Conservation (phyloP, 208 protist species). For the Acanthamoeba culbertsoni region DNA sequence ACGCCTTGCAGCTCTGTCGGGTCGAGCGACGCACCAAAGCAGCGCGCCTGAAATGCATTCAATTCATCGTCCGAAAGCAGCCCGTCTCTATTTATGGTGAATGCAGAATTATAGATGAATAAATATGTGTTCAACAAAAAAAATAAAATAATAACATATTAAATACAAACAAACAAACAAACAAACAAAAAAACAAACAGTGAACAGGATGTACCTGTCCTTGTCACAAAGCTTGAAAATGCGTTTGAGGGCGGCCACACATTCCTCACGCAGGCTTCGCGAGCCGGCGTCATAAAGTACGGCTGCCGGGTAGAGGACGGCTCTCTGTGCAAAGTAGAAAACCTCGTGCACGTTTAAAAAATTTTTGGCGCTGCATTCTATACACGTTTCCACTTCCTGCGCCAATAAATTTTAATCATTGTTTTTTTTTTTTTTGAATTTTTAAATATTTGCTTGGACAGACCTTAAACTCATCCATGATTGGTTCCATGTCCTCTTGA, state of each 20-base stretch:
- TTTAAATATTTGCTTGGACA: neutral
- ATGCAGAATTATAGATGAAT: too few relatives aligned
- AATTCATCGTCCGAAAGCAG: conserved; percentile 48
- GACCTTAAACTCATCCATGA: conserved; percentile 64
- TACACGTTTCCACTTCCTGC: conserved; percentile 61
- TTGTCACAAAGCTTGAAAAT: conserved; percentile 60
- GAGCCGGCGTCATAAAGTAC: conserved; percentile 20
- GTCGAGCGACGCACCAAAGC: conserved; percentile 38
- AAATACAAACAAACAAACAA: too few relatives aligned
- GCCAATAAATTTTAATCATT: neutral
- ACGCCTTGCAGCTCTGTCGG: conserved; percentile 45
- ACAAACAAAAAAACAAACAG: too few relatives aligned
- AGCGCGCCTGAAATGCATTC: conserved; percentile 47
- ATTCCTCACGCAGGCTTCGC: conserved; percentile 25
- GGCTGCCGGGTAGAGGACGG: conserved; percentile 52
- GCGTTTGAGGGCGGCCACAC: conserved; percentile 50
- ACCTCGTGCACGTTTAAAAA: conserved; percentile 56
- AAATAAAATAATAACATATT: too few relatives aligned
- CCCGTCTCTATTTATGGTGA: neutral
- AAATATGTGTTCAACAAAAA: too few relatives aligned
- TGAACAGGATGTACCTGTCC: conserved; percentile 30
- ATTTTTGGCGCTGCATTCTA: conserved; percentile 46
- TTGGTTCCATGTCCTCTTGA: conserved; percentile 33
- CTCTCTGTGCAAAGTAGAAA: conserved; percentile 56
- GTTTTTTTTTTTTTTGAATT: neutral